Percentiles rank a stretch among this genome's conserved stretches.
Evolutionary conservation across 441 rosid genomes (phyloP).

Genomic region (Syzygium malaccense): DNA sequence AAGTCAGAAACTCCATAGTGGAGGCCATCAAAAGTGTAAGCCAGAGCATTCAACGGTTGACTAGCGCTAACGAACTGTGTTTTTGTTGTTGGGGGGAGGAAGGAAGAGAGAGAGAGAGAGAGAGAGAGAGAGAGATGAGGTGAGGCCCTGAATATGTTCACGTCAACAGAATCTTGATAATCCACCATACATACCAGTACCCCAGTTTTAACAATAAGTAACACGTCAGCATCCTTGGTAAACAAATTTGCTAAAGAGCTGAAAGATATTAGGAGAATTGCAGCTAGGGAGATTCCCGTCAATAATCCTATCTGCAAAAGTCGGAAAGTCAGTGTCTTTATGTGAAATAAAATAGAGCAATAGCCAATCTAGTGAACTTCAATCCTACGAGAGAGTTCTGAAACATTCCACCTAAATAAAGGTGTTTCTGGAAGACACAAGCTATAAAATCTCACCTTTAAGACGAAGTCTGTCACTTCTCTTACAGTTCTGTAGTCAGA

Average conservation of each 20-base stretch:
- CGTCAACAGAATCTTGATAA: background rate
- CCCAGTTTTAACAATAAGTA: constrained; percentile 71
- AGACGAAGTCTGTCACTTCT: constrained; percentile 61
- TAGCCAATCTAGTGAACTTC: background rate
- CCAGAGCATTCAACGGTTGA: constrained; percentile 89
- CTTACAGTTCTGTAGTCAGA: constrained; percentile 59
- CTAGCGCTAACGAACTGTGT: constrained; percentile 81
- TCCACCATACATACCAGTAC: constrained; percentile 44
- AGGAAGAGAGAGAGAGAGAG: background rate
- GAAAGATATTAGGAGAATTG: constrained; percentile 62
- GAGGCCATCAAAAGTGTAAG: constrained; percentile 92
- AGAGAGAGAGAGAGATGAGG: background rate
- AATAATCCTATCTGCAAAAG: constrained; percentile 69
- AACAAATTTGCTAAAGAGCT: constrained; percentile 65
- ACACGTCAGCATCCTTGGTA: constrained; percentile 72
- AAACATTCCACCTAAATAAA: background rate
- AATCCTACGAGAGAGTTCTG: background rate
- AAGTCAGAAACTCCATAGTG: constrained; percentile 96
- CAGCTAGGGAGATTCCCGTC: constrained; percentile 64
- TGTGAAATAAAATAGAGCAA: background rate
- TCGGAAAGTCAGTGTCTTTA: background rate
- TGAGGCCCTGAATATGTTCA: background rate
- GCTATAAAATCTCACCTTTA: constrained; percentile 42
- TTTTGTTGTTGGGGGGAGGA: background rate
- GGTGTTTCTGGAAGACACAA: background rate